Evolutionary conservation across 2,329 filamentous ascomycete species (phyloP), one percentile per base, ranked within the genome.

Genomic region (Cladosporium sp.): DNA sequence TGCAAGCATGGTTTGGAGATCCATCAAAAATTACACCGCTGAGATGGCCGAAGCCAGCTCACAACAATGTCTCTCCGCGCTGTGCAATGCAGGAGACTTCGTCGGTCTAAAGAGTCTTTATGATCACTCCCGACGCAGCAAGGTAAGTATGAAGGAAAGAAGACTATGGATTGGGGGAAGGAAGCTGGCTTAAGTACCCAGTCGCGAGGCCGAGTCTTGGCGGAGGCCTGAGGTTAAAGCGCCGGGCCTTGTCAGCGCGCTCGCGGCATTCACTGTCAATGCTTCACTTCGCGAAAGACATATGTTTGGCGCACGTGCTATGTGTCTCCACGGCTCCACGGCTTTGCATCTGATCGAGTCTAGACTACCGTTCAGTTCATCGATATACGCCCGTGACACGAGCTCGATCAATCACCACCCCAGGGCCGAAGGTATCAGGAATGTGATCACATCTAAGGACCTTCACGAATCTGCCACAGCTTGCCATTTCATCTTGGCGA

Each of bases 61-160:
- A n/a, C 52, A 32, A 25, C 39, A 25, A 36, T 17, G 24, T 40
- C 45, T 50, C 57, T 15, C 61, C 61, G 57, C 61, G 61, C 53
- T 63, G 61, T 63, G 54, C 40, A 62, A 57, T 56, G 37, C 44
- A 56, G 57, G 48, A 47, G 25, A 19, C 50, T 22, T 15, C n/a
- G 56, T 40, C 34, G 42, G 32, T 32, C 37, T 44, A 35, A 42
- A 59, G 17, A 45, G 28, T 45, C 28, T 57, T 57, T 59, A 51
- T 58, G 48, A 57, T 48, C 55, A 42, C 53, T 28, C 34, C 35
- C 52, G 52, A 34, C 42, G 34, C 19, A 15, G 34, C 51, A 54
- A 54, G 51, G 51, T 54, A 54, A 54, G 51, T 54, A 54, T 54
- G 51, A 32, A 32, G 28, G 12, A 32, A 32, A 9, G 28, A 9